Base-by-base conservation (phyloP, 2,329 filamentous ascomycete species). In the Aspergillus clavatus region DNA sequence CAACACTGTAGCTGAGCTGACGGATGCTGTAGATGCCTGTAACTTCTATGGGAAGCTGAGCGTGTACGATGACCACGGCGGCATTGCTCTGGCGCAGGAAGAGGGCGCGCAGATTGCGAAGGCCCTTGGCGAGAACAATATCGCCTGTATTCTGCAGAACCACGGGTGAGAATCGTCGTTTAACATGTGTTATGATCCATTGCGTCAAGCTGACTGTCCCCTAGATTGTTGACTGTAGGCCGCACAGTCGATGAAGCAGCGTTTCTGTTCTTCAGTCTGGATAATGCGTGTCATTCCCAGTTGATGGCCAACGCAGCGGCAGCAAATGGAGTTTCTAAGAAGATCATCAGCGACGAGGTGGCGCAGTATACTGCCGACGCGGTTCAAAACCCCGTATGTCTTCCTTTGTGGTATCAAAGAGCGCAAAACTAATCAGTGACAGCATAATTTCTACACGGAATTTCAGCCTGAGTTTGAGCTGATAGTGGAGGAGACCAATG, bases 131-230 rank as follows among this genome's bases (percentile, higher is more conserved):
- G 58, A 65, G 45, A 60, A 69, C 29, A 71, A 68, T 28, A 66
- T 70, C 42, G 68, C 66, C 8, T 67, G 63, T 41, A 66, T 71
- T 38, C 45, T 71, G 18, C 66, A 70, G 47, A 71, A 71, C 43
- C 68, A 71, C 39, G 68, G 65, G 65, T 68, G 42, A 7, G n/a
- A 33, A 33, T 31, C 5, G 16, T 14, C n/a, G 28, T 19, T 8
- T 16, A n/a, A n/a, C n/a, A n/a, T n/a, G n/a, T 22, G n/a, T 7
- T 12, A 16, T 14, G 18, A 42, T 48, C 43, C n/a, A 26, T 37
- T 19, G 10, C 11, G 14, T 28, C 29, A 23, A 24, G 11, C 24
- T 38, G 19, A 22, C 14, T 7, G 8, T 6, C 5, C 5, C 38
- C 3, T 47, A 68, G 68, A 21, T 57, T 71, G 28, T 49, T 71